Evolutionary conservation across 371 early-diverging fungal species (phyloP).

Genomic region (Rhizopus microsporus): DNA sequence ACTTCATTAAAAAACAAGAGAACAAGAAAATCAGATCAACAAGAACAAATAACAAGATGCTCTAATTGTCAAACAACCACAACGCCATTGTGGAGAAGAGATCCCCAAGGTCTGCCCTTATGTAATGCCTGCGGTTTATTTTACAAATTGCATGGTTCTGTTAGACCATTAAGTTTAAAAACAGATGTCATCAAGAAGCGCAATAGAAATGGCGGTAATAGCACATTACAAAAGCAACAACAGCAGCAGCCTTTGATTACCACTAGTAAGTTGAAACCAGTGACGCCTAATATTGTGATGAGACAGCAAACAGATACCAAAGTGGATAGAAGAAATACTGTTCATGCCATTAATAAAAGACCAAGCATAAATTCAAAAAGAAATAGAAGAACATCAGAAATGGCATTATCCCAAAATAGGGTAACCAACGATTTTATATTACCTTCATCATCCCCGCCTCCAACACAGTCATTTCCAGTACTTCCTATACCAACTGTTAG

Average conservation of each 20-base stretch:
- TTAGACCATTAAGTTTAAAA: slow-evolving; percentile 81
- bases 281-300: not conserved
- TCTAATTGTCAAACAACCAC: slow-evolving; percentile 88
- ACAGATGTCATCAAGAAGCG: slow-evolving; percentile 86
- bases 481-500: not conserved
- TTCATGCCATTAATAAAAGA: slow-evolving; percentile 8
- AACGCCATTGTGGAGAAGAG: slow-evolving; percentile 97
- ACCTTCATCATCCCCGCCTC: slow-evolving; percentile 3
- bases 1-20: not conserved
- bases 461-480: not conserved
- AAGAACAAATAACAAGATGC: slow-evolving; percentile 55
- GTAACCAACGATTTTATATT: not conserved
- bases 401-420: not conserved
- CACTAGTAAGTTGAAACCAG: not conserved
- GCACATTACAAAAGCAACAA: not conserved
- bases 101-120: slow-evolving; percentile 67
- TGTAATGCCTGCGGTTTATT: slow-evolving; percentile 73
- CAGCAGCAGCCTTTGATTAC: not conserved
- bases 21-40: not conserved
- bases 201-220: slow-evolving; percentile 49
- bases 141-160: slow-evolving; percentile 84
- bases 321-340: slow-evolving; percentile 16
- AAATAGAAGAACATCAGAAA: slow-evolving; percentile 16
- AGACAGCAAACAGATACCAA: not conserved
- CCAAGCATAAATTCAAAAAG: slow-evolving; percentile 10